Evolutionary conservation across 805 yeast genomes (phyloP), one percentile per base, ranked within the genome.

Genomic region (Starmerella potacharoeniae): DNA sequence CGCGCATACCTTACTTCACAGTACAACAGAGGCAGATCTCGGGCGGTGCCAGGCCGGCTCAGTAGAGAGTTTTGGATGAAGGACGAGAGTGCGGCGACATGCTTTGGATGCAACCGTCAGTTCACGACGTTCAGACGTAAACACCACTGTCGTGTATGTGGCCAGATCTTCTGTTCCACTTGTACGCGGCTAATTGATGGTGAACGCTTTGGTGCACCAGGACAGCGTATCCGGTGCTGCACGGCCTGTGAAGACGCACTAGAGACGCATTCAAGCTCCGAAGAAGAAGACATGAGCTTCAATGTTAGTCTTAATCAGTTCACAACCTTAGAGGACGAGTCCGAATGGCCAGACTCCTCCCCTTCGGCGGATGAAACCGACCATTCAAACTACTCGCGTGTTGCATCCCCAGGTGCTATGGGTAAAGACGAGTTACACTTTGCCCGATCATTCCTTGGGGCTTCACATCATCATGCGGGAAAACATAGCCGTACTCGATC

Each of bases 101-200:
- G 98, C 65, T 80, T 88, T 55, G 76, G 83, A 14, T 91, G 97
- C 68, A 86, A 84, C 54, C 77, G 81, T 53, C 79, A 80, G 3
- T 91, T 91, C 58, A 62, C 66, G 44, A 67, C 97, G 0, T 90
- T 89, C 70, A 73, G 96, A 66, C 75, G 98, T 61, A 85, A 86
- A 60, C 98, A 91, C 66, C 98, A 91, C 69, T 91, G 98, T 65
- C 73, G 98, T 53, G 82, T 91, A 37, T 91, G 98, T 70, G 98
- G 98, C 2, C 96, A 90, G 68, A 90, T 91, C 49, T 91, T 90
- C 65, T 91, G 98, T 68, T 77, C 84, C 45, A 75, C 77, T 9
- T 91, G 98, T 68, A 87, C 96, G 0, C 71, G 78, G 3, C 77
- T 88, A 63, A 71, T 87, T 63, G 64, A 84, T 57, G 87, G 93